These are phyloP conservation scores for Filosporella fistucella DNA, from an alignment of 495 filamentous ascomycete genomes.

Conservation along the genomic window DNA sequence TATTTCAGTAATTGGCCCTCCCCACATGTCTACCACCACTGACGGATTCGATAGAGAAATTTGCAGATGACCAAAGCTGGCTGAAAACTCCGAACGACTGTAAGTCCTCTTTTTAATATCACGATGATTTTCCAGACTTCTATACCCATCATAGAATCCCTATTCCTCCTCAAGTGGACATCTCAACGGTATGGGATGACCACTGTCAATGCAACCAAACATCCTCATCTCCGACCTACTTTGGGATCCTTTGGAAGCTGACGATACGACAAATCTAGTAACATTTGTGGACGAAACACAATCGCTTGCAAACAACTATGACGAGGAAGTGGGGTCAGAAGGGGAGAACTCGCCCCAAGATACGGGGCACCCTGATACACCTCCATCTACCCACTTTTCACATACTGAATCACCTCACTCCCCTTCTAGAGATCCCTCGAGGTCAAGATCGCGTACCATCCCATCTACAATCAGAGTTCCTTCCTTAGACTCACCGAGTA, in stretches of 20 bases:
- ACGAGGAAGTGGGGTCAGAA: constrained; percentile 6
- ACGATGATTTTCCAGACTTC: neutral
- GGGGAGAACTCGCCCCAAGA: neutral
- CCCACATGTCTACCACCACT: neutral
- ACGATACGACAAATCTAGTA: constrained; percentile 9
- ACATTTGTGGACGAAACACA: constrained; percentile 22
- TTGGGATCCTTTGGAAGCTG: neutral
- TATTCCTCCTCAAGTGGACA: too few relatives aligned
- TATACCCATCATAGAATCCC: too few relatives aligned
- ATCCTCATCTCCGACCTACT: too few relatives aligned
- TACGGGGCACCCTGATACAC: neutral
- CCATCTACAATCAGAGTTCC: neutral
- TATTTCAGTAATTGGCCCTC: constrained; percentile 9
- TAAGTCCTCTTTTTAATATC: constrained; percentile 2
- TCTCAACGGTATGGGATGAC: too few relatives aligned
- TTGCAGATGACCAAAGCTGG: constrained; percentile 18
- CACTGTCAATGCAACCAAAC: too few relatives aligned
- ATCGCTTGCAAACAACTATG: constrained; percentile 4
- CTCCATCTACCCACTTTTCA: neutral
- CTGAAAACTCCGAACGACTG: constrained; percentile 15
- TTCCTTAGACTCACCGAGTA: neutral
- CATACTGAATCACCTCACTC: constrained; percentile 7
- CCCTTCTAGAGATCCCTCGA: too few relatives aligned
- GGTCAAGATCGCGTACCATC: too few relatives aligned
- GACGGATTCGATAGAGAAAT: constrained; percentile 12